These are phyloP conservation scores for Fusarium musae DNA, from an alignment of 2,329 filamentous ascomycete genomes.

Conservation along the genomic window DNA sequence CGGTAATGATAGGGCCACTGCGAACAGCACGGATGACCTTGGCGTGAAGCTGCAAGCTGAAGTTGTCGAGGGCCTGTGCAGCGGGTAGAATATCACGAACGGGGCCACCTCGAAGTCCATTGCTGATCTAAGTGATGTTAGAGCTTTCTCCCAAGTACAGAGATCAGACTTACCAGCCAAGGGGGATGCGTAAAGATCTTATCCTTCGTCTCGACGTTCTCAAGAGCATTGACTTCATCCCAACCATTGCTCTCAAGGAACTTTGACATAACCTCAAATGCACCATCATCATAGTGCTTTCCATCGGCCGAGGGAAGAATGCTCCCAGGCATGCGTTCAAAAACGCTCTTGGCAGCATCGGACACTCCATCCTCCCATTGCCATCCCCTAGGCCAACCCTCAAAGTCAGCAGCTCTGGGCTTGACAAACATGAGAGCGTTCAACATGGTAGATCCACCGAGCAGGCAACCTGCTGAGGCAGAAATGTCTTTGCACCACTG, in stretches of 20 bases:
- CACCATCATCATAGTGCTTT: constrained; percentile 71
- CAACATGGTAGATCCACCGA: constrained; percentile 73
- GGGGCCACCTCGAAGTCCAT: constrained; percentile 74
- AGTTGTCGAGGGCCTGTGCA: constrained; percentile 69
- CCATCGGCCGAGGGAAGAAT: constrained; percentile 73
- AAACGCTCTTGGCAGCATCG: constrained; percentile 68
- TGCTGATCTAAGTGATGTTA: constrained; percentile 60
- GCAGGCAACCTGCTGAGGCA: constrained; percentile 66
- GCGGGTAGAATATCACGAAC: constrained; percentile 75
- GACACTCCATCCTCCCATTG: constrained; percentile 63
- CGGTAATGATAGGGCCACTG: constrained; percentile 68
- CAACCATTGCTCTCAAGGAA: constrained; percentile 71
- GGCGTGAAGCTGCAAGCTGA: constrained; percentile 72
- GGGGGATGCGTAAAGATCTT: constrained; percentile 71
- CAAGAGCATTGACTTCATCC: constrained; percentile 69
- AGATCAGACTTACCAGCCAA: constrained; percentile 57
- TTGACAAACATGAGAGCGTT: constrained; percentile 76
- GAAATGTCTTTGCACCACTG: constrained; percentile 40
- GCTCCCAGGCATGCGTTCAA: constrained; percentile 63
- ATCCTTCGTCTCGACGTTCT: constrained; percentile 70
- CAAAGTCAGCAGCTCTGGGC: constrained; percentile 73
- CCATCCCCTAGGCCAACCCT: constrained; percentile 77
- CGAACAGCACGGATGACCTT: constrained; percentile 73
- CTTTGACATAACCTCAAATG: constrained; percentile 69
- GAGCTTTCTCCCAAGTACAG: not conserved